phyloP scores from a whole-genome alignment of 495 filamentous ascomycete species.

The Tuber brumale region DNA sequence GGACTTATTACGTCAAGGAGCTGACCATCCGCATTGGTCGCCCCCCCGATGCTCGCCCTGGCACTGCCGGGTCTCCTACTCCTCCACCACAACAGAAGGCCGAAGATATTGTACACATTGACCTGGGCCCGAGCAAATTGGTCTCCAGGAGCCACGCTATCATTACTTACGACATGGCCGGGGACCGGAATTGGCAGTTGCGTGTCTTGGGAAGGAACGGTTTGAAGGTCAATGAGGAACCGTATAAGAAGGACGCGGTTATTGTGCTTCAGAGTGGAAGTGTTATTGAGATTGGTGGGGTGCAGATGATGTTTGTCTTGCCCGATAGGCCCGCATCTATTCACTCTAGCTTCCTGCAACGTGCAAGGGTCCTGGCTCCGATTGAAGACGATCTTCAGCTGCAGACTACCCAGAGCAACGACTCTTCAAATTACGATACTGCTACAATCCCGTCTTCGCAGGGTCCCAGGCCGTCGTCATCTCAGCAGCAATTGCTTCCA shows the following conservation, averaged over 20 bases:
- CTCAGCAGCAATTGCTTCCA: constrained; percentile 26
- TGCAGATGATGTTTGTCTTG: constrained; percentile 96
- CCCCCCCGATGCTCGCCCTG: constrained; percentile 54
- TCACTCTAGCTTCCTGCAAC: constrained; percentile 49
- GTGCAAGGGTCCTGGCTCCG: constrained; percentile 44
- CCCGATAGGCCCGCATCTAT: constrained; percentile 59
- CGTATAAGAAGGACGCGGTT: constrained; percentile 59
- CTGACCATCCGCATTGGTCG: constrained; percentile 78
- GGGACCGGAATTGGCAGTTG: constrained; percentile 66
- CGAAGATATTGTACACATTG: constrained; percentile 62
- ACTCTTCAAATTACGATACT: constrained; percentile 31
- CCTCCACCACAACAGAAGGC: constrained; percentile 40
- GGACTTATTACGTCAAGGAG: constrained; percentile 88
- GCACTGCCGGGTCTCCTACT: constrained; percentile 32
- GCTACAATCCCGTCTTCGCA: constrained; percentile 28
- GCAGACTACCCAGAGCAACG: constrained; percentile 30
- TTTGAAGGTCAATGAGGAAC: constrained; percentile 66
- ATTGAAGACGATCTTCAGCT: constrained; percentile 46
- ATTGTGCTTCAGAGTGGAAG: constrained; percentile 69
- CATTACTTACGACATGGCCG: constrained; percentile 69
- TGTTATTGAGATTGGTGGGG: constrained; percentile 80
- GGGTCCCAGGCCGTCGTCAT: constrained; percentile 31
- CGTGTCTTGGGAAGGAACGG: constrained; percentile 84
- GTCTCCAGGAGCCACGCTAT: constrained; percentile 83
- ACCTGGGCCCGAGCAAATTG: constrained; percentile 86